phyloP scores from a whole-genome alignment of 371 early-diverging fungal species.

The Mucor mucedo region DNA sequence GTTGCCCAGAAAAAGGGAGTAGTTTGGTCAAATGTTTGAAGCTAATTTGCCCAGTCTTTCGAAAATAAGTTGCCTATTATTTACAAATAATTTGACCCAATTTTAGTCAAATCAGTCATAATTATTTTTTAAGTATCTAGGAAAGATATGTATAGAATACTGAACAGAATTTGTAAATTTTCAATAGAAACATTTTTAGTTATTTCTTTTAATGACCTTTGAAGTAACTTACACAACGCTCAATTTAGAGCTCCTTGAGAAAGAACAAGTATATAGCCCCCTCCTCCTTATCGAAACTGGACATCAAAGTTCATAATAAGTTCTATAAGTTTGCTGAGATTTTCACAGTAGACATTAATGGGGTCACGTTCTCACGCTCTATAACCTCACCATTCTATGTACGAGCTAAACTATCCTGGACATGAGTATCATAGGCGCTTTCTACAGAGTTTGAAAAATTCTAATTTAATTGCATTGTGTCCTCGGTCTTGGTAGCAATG shows the following conservation, averaged over 20 bases:
- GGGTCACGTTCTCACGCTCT: constrained; percentile 4
- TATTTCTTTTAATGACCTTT: constrained; percentile 18
- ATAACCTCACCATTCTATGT: constrained; percentile 8
- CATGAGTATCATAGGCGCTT: constrained; percentile 5
- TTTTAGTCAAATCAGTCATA: too few species aligned
- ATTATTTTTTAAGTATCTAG: too few species aligned
- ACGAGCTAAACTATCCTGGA: constrained; percentile 5
- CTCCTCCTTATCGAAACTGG: constrained; percentile 12
- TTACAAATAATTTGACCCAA: too few species aligned
- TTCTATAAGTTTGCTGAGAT: constrained; percentile 10
- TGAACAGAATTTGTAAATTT: constrained; percentile 26
- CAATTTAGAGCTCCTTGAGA: constrained; percentile 7
- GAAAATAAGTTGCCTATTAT: too few species aligned
- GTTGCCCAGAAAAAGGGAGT: too few species aligned
- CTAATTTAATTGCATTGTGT: constrained; percentile 10
- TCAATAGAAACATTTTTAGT: constrained; percentile 13
- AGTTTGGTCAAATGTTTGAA: too few species aligned
- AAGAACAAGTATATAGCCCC: constrained; percentile 8
- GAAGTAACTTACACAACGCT: constrained; percentile 6
- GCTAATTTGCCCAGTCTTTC: too few species aligned
- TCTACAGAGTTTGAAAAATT: constrained; percentile 9
- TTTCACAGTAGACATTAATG: constrained; percentile 10
- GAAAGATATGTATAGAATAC: too few species aligned
- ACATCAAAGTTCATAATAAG: constrained; percentile 11
- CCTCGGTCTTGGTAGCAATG: constrained; percentile 4